Base-by-base conservation (phyloP, 1,284 basidiomycete species). In the Neonothopanus nambi region DNA sequence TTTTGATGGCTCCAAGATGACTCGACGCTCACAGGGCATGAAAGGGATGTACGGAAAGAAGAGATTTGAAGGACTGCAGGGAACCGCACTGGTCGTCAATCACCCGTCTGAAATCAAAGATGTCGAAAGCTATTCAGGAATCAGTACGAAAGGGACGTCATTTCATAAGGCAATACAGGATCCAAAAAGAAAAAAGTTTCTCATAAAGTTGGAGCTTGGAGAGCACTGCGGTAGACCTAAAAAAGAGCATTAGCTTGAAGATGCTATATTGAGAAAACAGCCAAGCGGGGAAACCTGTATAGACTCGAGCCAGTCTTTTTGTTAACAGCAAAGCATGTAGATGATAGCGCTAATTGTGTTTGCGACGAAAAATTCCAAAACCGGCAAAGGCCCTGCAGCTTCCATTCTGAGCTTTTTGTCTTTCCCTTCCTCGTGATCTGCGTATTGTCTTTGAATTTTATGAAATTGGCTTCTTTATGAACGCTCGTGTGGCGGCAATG, bases 371-470 rank as follows among this genome's bases (percentile, higher is more conserved):
- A 13, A 13, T n/a, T 40, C 41, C 20, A 44, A 44, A 51, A 50
- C 2, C 40, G 48, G 48, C 13, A 42, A 42, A 13, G 13, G 9
- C 30, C 30, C 30, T 33, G 30, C 30, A 33, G 13, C 13, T 33
- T 33, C 30, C 30, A 33, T 33, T 33, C 18, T 13, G 21, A 20
- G 17, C 48, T 42, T 50, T 50, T 50, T 50, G 41, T 43, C 41
- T 43, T 26, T 18, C 15, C 23, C 18, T 40, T 41, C 41, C 48
- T 40, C 48, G 40, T 49, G 26, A 39, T 41, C 33, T 36, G 40
- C 38, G 21, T 44, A 43, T 51, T 51, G 49, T 51, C 49, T 44
- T 43, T 51, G 40, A 20, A 17, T 42, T 49, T 51, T 42, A 15
- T 18, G 41, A 15, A 37, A 5, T 20, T 26, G 21, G 26, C 24